Evolutionary conservation across 179 eudicot species (phyloP), one percentile per base, ranked within the genome.

Genomic region (Heliamphora pulchella): DNA sequence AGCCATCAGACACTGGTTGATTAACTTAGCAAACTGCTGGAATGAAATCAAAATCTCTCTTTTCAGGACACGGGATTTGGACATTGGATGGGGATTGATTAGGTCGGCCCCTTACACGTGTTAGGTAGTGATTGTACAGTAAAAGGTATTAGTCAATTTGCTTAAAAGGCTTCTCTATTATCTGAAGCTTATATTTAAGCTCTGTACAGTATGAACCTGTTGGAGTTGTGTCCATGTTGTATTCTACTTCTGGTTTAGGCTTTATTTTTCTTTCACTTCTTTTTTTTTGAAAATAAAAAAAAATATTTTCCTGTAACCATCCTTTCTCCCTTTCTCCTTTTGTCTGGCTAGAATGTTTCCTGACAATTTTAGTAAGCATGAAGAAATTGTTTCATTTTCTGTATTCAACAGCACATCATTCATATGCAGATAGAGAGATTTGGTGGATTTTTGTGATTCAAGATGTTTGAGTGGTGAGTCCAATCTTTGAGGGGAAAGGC

Each of bases 201-300:
- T n/a, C 8, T 84, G 83, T 84, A 84, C 79, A 84, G 81, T 20
- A n/a, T 72, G 17, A 20, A 78, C 77, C 66, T 62, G 79, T 62
- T 68, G 62, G 80, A 67, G 68, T 9, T 39, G 51, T 43, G 10
- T 55, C 57, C 65, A 41, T 78, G 74, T 67, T 78, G 81, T 68
- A 68, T 67, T 78, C 47, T 57, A 20, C 44, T 55, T 69, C 10
- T 44, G 18, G 58, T 18, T 51, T 77, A 39, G 41, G 43, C 14
- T 64, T 67, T 22, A 3, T 39, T 51, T 59, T 22, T 76, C 9
- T 8, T 75, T 31, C 31, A 31, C 31, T 31, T 31, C 31, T 31
- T 31, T 31, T 31, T 31, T 31, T 31, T 31, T 31, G 0, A 31
- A 31, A 31, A 31, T n/a, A n/a, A n/a, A n/a, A n/a, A n/a, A n/a